Base-by-base conservation (phyloP, 768 basidiomycete species). In the Podaxis mareebaensis region DNA sequence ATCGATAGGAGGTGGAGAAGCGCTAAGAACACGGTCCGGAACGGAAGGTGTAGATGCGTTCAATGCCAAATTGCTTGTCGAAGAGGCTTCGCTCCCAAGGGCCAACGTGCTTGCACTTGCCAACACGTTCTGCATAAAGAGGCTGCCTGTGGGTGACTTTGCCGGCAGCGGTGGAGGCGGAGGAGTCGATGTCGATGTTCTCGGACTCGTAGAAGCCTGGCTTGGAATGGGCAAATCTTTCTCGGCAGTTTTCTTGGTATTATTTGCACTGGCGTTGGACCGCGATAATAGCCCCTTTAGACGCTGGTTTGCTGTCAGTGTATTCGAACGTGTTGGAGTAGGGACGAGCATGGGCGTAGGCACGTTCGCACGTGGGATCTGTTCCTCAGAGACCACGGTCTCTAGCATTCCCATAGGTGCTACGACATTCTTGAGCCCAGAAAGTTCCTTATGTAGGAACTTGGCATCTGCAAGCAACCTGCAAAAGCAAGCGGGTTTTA, bases 391-490 rank as follows among this genome's bases (percentile, higher is more conserved):
- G 61, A 96, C 87, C 58, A 97, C 86, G 10, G 87, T 92, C 75
- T 93, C 91, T 22, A 97, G 83, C 86, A 94, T 92, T 17, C 81
- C 83, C 12, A 88, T 88, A 0, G 90, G 88, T 0, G 86, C 82
- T 20, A 83, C 81, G 22, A 91, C 85, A 69, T 91, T 90, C 73
- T 89, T 91, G 10, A 96, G 82, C 8, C 78, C 83, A 5, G 89
- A 84, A 22, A 96, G 79, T 69, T 91, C 91, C 69, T 88, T 83
- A 67, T 91, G 86, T 61, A 97, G 76, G 70, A 85, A 93, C 46
- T 77, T 85, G 11, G 88, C 91, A 70, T 98, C 95, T 64, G 84
- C 85, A 58, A 94, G 76, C 69, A 98, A 80, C 69, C 95, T 96
- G 53, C 12, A 46, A 3, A 20, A 36, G 8, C 71, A 48, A 58